Percentiles rank a stretch among this genome's conserved stretches.
phyloP scores from a whole-genome alignment of 164 flowering plant species.

The Piper longum region DNA sequence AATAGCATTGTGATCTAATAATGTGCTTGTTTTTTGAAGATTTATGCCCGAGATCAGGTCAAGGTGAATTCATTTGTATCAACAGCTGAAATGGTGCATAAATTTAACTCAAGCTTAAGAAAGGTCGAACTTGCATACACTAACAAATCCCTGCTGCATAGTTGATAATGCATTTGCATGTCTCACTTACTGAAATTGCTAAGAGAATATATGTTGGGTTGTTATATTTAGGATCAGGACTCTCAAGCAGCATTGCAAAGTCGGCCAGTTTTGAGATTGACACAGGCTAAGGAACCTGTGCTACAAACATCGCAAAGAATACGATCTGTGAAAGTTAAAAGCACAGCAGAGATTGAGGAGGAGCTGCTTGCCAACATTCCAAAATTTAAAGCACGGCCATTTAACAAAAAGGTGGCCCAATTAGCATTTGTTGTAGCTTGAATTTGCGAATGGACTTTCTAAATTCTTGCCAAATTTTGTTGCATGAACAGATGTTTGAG shows the following conservation, averaged over 20 bases:
- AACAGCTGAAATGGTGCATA: conserved; percentile 70
- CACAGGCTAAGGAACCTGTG: conserved; percentile 82
- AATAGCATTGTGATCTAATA: neutral
- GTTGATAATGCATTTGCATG: conserved; percentile 17
- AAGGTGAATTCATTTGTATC: conserved; percentile 52
- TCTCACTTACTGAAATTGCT: no score
- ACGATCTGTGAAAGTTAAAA: conserved; percentile 53
- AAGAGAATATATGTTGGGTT: neutral
- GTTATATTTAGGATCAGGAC: conserved; percentile 17
- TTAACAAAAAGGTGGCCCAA: conserved; percentile 64
- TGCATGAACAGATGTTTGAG: conserved; percentile 45
- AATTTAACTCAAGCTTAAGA: conserved; percentile 70
- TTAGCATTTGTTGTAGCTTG: no score
- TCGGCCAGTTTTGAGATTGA: conserved; percentile 55
- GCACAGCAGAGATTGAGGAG: conserved; percentile 85
- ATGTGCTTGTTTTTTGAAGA: conserved; percentile 17
- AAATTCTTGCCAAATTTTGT: no score
- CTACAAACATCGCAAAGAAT: conserved; percentile 67
- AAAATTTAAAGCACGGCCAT: conserved; percentile 82
- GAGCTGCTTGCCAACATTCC: conserved; percentile 95
- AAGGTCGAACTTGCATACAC: conserved; percentile 28
- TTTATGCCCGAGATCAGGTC: conserved; percentile 56
- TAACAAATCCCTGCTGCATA: conserved; percentile 28
- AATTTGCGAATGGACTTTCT: neutral
- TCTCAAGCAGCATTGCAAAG: conserved; percentile 25